Conservation (phyloP, 306 rosid species). For the Trichosanthes truncata region DNA sequence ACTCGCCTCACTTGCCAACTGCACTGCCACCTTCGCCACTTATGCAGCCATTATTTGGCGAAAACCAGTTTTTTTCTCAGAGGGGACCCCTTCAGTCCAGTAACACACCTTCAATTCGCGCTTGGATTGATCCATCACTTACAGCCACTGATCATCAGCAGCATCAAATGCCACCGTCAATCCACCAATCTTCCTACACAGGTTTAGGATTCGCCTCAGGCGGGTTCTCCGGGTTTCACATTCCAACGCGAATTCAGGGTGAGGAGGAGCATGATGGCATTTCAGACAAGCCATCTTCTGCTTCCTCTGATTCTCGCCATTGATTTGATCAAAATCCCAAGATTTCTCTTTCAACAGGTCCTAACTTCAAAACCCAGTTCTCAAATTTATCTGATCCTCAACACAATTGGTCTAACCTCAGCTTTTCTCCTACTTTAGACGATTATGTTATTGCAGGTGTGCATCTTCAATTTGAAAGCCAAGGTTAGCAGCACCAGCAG, state of each 20-base stretch:
- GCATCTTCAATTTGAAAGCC: not conserved
- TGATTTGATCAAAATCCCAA: slow-evolving; percentile 22
- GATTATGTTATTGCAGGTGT: slow-evolving; percentile 1
- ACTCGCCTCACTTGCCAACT: slow-evolving; percentile 21
- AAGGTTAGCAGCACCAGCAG: not conserved
- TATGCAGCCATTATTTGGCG: slow-evolving; percentile 30
- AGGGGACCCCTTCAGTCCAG: slow-evolving; percentile 99
- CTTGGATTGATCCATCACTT: slow-evolving; percentile 63
- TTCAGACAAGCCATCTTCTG: slow-evolving; percentile 80
- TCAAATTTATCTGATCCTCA: slow-evolving; percentile 4
- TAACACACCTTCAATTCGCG: slow-evolving; percentile 70
- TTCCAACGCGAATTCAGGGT: slow-evolving; percentile 87
- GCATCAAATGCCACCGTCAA: slow-evolving; percentile 35
- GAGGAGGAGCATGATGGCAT: slow-evolving; percentile 80
- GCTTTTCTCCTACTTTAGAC: not conserved
- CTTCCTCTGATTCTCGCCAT: slow-evolving; percentile 93
- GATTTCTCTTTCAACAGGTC: slow-evolving; percentile 42
- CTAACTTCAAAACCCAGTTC: slow-evolving; percentile 13
- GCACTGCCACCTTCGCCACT: slow-evolving; percentile 17
- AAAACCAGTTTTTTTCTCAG: slow-evolving; percentile 66
- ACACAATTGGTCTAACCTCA: not conserved
- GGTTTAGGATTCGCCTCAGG: slow-evolving; percentile 48
- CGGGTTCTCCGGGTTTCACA: slow-evolving; percentile 56
- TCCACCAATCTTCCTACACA: slow-evolving; percentile 35
- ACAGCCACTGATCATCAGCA: slow-evolving; percentile 22